These are phyloP conservation scores for Hysterium pulicare DNA, from an alignment of 2,329 filamentous ascomycete genomes.

Conservation along the genomic window DNA sequence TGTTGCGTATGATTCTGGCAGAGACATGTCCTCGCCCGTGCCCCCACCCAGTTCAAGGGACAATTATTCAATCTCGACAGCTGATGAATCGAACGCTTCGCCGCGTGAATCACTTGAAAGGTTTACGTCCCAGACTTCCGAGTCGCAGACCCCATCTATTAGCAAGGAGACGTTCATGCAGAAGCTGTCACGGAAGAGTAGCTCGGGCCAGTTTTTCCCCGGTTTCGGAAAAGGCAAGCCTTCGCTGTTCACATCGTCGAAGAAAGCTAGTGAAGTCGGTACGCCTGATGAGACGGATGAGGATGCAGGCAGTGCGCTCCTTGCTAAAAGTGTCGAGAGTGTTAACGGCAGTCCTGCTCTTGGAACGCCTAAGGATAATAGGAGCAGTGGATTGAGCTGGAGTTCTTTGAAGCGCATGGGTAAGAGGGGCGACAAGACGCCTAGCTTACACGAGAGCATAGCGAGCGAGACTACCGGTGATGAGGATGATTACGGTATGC, in stretches of 20 bases:
- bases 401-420: conserved; percentile 44
- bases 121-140: conserved; percentile 39
- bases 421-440: conserved; percentile 42
- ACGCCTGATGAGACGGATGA: conserved; percentile 41
- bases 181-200: conserved; percentile 48
- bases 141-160: conserved; percentile 22
- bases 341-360: conserved; percentile 36
- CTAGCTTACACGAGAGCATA: conserved; percentile 46
- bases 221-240: conserved; percentile 37
- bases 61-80: conserved; percentile 43
- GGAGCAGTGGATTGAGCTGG: conserved; percentile 41
- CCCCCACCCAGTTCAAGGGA: conserved; percentile 42
- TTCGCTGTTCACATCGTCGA: conserved; percentile 29
- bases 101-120: conserved; percentile 13
- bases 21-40: conserved; percentile 25
- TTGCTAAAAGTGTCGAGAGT: conserved; percentile 25
- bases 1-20: conserved; percentile 18
- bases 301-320: conserved; percentile 20
- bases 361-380: conserved; percentile 35
- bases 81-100: conserved; percentile 20
- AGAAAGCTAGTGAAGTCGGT: conserved; percentile 30
- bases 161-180: conserved; percentile 49
- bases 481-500: conserved; percentile 27
- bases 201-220: conserved; percentile 44
- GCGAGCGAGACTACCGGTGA: conserved; percentile 40